Percentiles rank a stretch among this genome's conserved stretches.
phyloP scores from a whole-genome alignment of 768 basidiomycete species.

The Dacryopinax primogenitus region DNA sequence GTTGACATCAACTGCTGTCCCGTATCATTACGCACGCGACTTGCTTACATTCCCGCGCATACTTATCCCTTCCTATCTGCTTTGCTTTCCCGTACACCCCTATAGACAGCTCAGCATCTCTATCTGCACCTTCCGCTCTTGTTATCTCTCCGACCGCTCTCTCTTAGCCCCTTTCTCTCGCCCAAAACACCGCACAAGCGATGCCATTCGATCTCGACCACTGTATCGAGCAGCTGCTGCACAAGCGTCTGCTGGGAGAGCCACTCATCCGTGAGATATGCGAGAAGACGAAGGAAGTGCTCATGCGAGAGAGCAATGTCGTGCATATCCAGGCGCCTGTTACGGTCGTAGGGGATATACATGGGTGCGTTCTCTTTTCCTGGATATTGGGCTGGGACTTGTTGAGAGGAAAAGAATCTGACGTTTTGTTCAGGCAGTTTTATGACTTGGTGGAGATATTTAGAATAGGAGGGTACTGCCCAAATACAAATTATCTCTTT shows the following conservation, averaged over 20 bases:
- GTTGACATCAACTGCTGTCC: no score
- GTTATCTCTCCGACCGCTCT: background rate
- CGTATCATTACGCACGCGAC: no score
- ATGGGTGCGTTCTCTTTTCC: slow-evolving; percentile 56
- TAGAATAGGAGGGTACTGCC: slow-evolving; percentile 92
- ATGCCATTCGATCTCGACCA: slow-evolving; percentile 80
- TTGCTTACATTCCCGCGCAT: no score
- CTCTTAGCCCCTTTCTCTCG: background rate
- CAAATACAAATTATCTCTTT: slow-evolving; percentile 95
- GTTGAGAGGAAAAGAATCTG: slow-evolving; percentile 17
- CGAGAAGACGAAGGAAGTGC: slow-evolving; percentile 97
- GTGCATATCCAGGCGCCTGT: slow-evolving; percentile 94
- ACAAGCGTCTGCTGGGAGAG: slow-evolving; percentile 90
- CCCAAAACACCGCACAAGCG: background rate
- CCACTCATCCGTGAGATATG: slow-evolving; percentile 94
- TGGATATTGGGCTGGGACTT: background rate
- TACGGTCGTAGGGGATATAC: slow-evolving; percentile 97
- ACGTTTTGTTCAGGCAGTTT: slow-evolving; percentile 99
- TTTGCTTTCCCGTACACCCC: no score
- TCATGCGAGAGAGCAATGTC: slow-evolving; percentile 98
- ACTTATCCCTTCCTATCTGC: background rate
- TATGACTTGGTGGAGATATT: slow-evolving; percentile 99
- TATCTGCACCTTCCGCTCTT: no score
- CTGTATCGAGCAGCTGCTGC: slow-evolving; percentile 78
- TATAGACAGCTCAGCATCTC: no score